phyloP scores from a whole-genome alignment of 805 yeast genomes.

The Ogataea degrootiae region DNA sequence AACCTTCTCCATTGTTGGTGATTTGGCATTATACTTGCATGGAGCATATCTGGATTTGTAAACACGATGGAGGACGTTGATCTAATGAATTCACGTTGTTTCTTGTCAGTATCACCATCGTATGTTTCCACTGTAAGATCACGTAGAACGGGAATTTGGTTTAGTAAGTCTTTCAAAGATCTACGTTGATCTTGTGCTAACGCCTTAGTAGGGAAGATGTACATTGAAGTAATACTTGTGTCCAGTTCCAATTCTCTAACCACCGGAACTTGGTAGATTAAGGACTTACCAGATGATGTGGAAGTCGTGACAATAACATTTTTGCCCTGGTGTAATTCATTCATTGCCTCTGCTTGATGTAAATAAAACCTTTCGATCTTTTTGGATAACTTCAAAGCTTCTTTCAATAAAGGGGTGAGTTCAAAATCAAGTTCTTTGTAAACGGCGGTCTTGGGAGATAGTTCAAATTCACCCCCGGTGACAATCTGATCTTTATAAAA shows the following conservation, averaged over 20 bases:
- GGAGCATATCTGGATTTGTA: slow-evolving; percentile 94
- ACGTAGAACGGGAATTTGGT: slow-evolving; percentile 40
- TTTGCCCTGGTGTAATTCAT: slow-evolving; percentile 47
- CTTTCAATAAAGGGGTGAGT: slow-evolving; percentile 46
- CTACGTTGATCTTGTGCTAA: slow-evolving; percentile 94
- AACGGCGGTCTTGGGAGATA: slow-evolving; percentile 41
- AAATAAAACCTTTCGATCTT: slow-evolving; percentile 55
- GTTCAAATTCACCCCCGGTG: slow-evolving; percentile 39
- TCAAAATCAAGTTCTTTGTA: slow-evolving; percentile 39
- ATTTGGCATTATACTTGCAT: slow-evolving; percentile 76
- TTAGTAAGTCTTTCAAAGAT: slow-evolving; percentile 57
- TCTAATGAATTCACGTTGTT: slow-evolving; percentile 49
- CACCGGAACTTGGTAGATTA: slow-evolving; percentile 87
- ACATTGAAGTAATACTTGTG: slow-evolving; percentile 62
- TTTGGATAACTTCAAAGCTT: slow-evolving; percentile 45
- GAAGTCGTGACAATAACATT: slow-evolving; percentile 90
- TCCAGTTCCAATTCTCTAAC: slow-evolving; percentile 42
- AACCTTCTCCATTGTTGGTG: slow-evolving; percentile 72
- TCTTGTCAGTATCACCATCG: slow-evolving; percentile 86
- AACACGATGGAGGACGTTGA: slow-evolving; percentile 72
- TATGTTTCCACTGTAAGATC: slow-evolving; percentile 66
- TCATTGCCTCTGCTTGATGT: slow-evolving; percentile 80
- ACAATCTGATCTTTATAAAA: slow-evolving; percentile 64
- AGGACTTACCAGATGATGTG: slow-evolving; percentile 93
- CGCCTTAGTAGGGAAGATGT: slow-evolving; percentile 95